Evolutionary conservation across 2,329 filamentous ascomycete species (phyloP), one percentile per base, ranked within the genome.

Genomic region (Simplicillium sp.): DNA sequence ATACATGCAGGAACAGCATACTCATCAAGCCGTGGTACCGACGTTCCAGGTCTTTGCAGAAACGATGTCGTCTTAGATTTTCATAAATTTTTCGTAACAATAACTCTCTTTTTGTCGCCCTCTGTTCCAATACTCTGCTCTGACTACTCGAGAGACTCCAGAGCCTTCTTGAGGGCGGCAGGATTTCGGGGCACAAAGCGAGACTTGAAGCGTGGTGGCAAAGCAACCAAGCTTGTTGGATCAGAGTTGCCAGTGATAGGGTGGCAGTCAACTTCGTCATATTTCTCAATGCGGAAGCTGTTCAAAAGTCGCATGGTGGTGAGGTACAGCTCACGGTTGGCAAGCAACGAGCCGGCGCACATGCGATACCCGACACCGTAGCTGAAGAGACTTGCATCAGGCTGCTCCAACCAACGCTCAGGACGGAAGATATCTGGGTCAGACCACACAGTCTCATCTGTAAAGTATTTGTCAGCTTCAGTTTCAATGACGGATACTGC

Each of bases 321-420:
- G 9, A 82, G 63, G 45, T 84, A 83, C 14, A 83, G 62, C 52
- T 83, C 79, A 2, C 78, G 65, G 50, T 82, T 82, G 11, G 78
- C 77, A 2, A 82, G 64, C 14, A 79, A 52, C 2, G 70, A 77
- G 31, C 76, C 77, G 2, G 76, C 74, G 47, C 77, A 81, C 76
- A 80, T 80, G 32, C 75, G 67, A 48, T 79, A 80, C 2, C 77
- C 77, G 17, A 80, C 60, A 1, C 77, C 77, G 45, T 79, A 80
- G 0, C 75, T 77, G 56, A 80, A 80, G 20, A 80, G 57, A 3
- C 75, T 75, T 7, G 73, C 73, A 35, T 80, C 75, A 0, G 76
- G 73, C 39, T 75, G 67, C 53, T 80, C 73, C 11, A 79, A 57
- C 77, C 77, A 83, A 18, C 79, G 67, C 51, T 81, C 75, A 0